Conservation (phyloP, 768 basidiomycete genomes). For the Termitomyces sp. region DNA sequence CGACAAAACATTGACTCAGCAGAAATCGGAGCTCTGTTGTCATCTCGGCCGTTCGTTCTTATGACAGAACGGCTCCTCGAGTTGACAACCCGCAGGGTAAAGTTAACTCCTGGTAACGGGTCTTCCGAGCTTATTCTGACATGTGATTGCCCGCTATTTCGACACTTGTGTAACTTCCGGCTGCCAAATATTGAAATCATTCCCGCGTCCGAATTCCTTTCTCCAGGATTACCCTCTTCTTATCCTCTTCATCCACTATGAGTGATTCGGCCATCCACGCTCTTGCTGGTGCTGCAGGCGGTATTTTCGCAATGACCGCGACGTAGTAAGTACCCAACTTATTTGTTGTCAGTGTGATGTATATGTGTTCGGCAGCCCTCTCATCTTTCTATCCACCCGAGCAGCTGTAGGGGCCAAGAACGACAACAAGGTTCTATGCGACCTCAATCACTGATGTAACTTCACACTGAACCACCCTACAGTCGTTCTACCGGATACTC, state of each 20-base stretch:
- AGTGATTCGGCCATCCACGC: constrained; percentile 84
- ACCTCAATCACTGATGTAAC: background rate
- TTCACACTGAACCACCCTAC: background rate
- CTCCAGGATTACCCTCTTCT: background rate
- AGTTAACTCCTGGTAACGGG: background rate
- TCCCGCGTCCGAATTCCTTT: background rate
- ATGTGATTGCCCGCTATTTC: constrained; percentile 8
- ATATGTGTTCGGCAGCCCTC: constrained; percentile 48
- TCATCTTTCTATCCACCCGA: constrained; percentile 88
- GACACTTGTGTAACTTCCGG: constrained; percentile 5
- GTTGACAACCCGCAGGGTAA: background rate
- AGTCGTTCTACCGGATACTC: constrained; percentile 65
- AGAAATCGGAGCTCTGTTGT: background rate
- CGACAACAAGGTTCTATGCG: constrained; percentile 29
- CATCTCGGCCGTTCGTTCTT: too few species aligned
- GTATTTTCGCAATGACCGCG: constrained; percentile 84
- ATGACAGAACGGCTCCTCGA: background rate
- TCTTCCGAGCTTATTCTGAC: constrained; percentile 5
- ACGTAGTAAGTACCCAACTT: constrained; percentile 65
- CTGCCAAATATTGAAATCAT: background rate
- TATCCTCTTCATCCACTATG: constrained; percentile 26
- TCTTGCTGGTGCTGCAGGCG: constrained; percentile 84
- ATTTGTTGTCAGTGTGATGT: constrained; percentile 2
- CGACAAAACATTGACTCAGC: background rate
- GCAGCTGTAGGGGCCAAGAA: constrained; percentile 87